Base-by-base conservation (phyloP, 106 monocot species). In the Phalaenopsis equestris region DNA sequence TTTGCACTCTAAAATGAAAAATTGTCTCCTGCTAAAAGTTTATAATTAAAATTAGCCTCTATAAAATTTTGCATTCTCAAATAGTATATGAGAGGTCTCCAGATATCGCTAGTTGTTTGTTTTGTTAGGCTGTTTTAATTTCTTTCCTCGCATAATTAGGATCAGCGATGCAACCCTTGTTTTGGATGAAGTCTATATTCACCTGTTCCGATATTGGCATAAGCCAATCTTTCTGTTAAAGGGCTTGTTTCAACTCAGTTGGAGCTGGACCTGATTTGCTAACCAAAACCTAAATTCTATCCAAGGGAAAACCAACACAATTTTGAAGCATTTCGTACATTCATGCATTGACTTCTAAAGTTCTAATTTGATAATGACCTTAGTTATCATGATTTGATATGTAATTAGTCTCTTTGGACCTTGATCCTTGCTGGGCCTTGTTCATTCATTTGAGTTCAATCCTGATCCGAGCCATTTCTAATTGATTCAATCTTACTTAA, bases 121-220 rank as follows among this genome's bases (percentile, higher is more conserved):
- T 61, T 61, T 9, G 61, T 61, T 61, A 61, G 61, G 61, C 56
- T 61, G 61, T 21, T 61, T 61, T 61, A 52, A 61, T 61, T 61
- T 61, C 61, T 21, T 61, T 61, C 4, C n/a, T 21, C 6, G 4
- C 18, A 4, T 57, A 57, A 4, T 57, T 14, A 17, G 57, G 19
- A 57, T 57, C 19, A 15, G 19, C 19, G 57, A 19, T 17, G 4
- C 18, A 17, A 57, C 15, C 57, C 15, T 57, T 57, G 57, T 17
- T 17, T 57, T 12, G 4, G 19, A 57, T 57, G 57, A 57, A 9
- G 18, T 57, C 18, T 12, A 57, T 15, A n/a, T 57, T 57, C 16
- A 19, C 12, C 4, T 57, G 15, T 16, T 57, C 57, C 4, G 4
- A 17, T 57, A 57, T 57, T 19, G 19, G 19, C 18, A 57, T 57